Evolutionary conservation across 2,329 filamentous ascomycete genomes (phyloP).

Genomic region (Diaporthe amygdali): DNA sequence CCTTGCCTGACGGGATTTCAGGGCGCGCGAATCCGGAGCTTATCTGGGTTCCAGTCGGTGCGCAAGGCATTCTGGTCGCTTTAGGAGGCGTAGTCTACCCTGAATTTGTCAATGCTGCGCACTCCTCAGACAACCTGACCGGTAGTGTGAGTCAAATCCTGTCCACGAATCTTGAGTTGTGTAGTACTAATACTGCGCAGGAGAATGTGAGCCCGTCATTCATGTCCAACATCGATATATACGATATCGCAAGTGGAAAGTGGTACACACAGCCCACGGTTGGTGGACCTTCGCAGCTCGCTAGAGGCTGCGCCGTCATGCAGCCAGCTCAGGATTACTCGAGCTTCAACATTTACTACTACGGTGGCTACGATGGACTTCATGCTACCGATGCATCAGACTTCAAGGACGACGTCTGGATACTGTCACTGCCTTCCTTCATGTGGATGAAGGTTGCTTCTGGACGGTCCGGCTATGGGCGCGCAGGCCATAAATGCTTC

Average conservation of each 20-base stretch:
- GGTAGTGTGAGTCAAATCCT: slow-evolving; percentile 43
- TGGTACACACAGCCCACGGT: slow-evolving; percentile 75
- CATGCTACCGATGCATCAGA: slow-evolving; percentile 31
- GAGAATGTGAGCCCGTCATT: slow-evolving; percentile 71
- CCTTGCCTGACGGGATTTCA: slow-evolving; percentile 53
- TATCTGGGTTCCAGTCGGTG: slow-evolving; percentile 79
- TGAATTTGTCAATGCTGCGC: slow-evolving; percentile 43
- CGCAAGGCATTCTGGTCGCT: slow-evolving; percentile 76
- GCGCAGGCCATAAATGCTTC: slow-evolving; percentile 78
- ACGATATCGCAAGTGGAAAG: slow-evolving; percentile 70
- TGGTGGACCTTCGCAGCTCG: slow-evolving; percentile 58
- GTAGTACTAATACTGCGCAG: slow-evolving; percentile 41
- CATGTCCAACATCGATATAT: slow-evolving; percentile 75
- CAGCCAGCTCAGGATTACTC: slow-evolving; percentile 73
- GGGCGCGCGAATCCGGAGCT: slow-evolving; percentile 68
- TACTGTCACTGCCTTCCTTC: slow-evolving; percentile 80
- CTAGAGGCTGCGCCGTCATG: slow-evolving; percentile 76
- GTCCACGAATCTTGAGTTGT: not conserved
- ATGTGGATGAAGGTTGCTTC: slow-evolving; percentile 69
- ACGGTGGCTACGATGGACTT: slow-evolving; percentile 73
- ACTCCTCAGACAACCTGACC: slow-evolving; percentile 37
- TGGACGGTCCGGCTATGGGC: slow-evolving; percentile 55
- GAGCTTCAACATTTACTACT: slow-evolving; percentile 85
- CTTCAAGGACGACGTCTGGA: slow-evolving; percentile 76
- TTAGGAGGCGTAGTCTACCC: slow-evolving; percentile 75